These are phyloP conservation scores for Acanthamoeba castellanii DNA, from an alignment of 208 protist genomes.

Conservation along the genomic window DNA sequence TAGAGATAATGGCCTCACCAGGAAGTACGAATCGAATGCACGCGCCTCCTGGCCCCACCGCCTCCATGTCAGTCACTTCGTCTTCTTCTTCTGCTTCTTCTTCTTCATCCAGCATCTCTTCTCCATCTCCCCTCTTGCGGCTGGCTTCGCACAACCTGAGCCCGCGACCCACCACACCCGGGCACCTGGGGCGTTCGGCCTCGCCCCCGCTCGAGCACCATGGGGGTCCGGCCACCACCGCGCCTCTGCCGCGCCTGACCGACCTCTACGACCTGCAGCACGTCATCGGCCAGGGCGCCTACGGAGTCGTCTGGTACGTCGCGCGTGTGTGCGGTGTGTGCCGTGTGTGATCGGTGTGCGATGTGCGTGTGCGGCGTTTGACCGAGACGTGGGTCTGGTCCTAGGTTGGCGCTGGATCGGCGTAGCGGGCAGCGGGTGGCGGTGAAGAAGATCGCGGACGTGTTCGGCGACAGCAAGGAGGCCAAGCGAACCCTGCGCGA, in stretches of 20 bases:
- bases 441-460: conserved; percentile 94
- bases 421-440: conserved; percentile 89
- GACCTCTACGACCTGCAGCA: conserved; percentile 81
- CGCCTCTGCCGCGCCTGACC: neutral
- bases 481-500: conserved; percentile 97
- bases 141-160: neutral
- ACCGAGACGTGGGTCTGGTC: neutral
- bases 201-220: neutral
- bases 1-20: neutral
- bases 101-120: neutral
- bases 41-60: neutral
- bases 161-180: neutral
- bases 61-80: neutral
- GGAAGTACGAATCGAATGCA: neutral
- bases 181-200: neutral
- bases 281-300: conserved; percentile 86
- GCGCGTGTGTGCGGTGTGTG: neutral
- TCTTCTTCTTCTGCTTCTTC: neutral
- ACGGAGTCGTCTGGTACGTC: conserved; percentile 83
- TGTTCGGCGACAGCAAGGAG: conserved; percentile 85
- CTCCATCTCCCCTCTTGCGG: neutral
- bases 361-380: neutral
- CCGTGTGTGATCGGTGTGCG: neutral
- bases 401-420: neutral
- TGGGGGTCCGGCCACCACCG: neutral